Evolutionary conservation across 1,284 basidiomycete genomes (phyloP).

Genomic region (Tilletia caries): DNA sequence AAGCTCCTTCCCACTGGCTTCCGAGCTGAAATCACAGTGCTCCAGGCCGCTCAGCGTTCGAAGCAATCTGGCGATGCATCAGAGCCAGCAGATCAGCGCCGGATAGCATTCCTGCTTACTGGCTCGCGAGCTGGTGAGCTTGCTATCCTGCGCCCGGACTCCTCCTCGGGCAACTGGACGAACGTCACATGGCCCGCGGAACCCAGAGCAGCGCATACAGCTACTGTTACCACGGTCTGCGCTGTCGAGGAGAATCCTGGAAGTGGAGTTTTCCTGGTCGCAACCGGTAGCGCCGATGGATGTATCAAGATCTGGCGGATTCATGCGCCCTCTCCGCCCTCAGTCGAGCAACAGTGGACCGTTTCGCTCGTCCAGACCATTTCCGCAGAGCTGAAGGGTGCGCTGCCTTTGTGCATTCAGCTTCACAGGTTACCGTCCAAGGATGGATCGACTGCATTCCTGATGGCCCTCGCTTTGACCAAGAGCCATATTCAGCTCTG

Average conservation of each 20-base stretch:
- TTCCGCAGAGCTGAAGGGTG: conserved; percentile 29
- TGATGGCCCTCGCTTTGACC: conserved; percentile 42
- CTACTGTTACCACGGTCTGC: conserved; percentile 6
- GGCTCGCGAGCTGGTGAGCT: conserved; percentile 7
- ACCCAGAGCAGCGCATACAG: background rate
- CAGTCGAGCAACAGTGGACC: background rate
- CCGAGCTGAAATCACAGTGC: conserved; percentile 28
- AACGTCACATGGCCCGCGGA: background rate
- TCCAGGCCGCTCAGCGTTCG: conserved; percentile 26
- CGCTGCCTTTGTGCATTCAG: conserved; percentile 45
- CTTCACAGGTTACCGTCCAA: conserved; percentile 28
- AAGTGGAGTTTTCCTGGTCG: background rate
- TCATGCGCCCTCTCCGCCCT: conserved; percentile 15
- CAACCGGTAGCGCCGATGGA: conserved; percentile 7
- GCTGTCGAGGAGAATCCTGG: background rate
- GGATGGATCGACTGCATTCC: conserved; percentile 17
- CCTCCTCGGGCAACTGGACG: background rate
- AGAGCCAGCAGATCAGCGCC: background rate
- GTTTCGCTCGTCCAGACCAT: background rate
- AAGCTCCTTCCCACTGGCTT: conserved; percentile 31
- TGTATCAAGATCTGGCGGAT: conserved; percentile 5
- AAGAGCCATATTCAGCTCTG: conserved; percentile 40
- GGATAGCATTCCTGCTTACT: background rate
- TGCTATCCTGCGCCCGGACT: background rate
- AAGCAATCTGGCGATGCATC: background rate